phyloP scores from a whole-genome alignment of 164 flowering plant genomes.

The Vitis riparia region DNA sequence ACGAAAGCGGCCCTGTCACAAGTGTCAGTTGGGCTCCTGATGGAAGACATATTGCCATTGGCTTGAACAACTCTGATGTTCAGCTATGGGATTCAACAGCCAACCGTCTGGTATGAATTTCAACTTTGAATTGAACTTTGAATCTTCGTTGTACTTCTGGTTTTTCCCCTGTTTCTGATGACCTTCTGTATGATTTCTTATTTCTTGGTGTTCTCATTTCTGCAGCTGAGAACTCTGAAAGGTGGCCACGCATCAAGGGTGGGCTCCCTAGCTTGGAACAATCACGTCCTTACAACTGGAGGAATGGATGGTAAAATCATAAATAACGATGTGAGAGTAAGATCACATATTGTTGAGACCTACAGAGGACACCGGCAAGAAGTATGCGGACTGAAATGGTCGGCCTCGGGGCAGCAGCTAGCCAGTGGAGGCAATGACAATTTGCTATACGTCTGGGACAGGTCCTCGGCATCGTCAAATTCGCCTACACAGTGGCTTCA shows the following conservation, averaged over 20 bases:
- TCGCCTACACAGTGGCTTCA: constrained; percentile 15
- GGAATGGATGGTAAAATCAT: constrained; percentile 20
- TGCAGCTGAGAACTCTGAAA: constrained; percentile 22
- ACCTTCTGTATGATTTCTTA: neutral
- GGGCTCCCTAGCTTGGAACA: constrained; percentile 24
- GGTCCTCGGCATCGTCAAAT: constrained; percentile 5
- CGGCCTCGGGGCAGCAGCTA: constrained; percentile 20
- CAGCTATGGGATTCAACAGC: constrained; percentile 20
- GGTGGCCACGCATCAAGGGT: constrained; percentile 19
- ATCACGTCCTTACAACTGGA: constrained; percentile 23
- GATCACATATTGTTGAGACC: constrained; percentile 19
- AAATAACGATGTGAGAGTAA: constrained; percentile 23
- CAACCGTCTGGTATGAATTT: constrained; percentile 2
- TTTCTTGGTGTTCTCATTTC: neutral
- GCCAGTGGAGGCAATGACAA: constrained; percentile 29
- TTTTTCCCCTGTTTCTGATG: neutral
- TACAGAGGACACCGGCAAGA: constrained; percentile 20
- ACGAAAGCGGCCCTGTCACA: constrained; percentile 20
- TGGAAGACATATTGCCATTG: constrained; percentile 17
- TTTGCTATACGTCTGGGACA: constrained; percentile 20
- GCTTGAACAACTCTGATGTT: constrained; percentile 21
- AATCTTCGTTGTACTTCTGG: neutral
- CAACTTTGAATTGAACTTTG: too few species aligned
- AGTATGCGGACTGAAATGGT: constrained; percentile 26
- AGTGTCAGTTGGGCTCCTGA: constrained; percentile 24